Conservation (phyloP, 2,329 filamentous ascomycete genomes). For the Penicillium thymicola region DNA sequence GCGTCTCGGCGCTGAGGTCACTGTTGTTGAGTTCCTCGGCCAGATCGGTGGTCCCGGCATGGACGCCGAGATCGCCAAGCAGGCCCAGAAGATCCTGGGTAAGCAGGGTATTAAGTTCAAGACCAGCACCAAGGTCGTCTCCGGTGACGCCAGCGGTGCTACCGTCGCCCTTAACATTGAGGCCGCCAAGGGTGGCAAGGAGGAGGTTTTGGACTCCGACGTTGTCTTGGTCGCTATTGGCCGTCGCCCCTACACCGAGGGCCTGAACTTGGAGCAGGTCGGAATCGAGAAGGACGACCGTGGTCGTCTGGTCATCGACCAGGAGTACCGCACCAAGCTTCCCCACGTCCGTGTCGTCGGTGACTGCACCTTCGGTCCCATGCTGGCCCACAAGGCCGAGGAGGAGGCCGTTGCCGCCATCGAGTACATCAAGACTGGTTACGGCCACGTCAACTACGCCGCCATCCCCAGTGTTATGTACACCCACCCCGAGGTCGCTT, state of each 20-base stretch:
- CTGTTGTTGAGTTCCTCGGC: constrained; percentile 91
- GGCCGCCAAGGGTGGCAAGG: constrained; percentile 92
- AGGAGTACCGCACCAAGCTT: constrained; percentile 96
- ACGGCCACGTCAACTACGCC: constrained; percentile 98
- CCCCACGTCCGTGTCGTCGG: constrained; percentile 96
- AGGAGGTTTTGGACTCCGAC: constrained; percentile 86
- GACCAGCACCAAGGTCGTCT: constrained; percentile 89
- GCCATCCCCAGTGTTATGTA: constrained; percentile 99
- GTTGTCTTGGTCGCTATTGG: constrained; percentile 96
- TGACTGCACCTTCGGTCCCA: constrained; percentile 94
- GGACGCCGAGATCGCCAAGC: constrained; percentile 90
- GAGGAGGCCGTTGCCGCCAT: constrained; percentile 93
- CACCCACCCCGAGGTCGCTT: constrained; percentile 96
- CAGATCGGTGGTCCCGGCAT: constrained; percentile 98
- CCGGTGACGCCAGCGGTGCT: constrained; percentile 75
- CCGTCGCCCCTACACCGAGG: constrained; percentile 87
- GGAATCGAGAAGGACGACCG: constrained; percentile 73
- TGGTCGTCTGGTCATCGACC: constrained; percentile 93
- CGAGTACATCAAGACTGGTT: constrained; percentile 96
- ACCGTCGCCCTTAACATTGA: constrained; percentile 81
- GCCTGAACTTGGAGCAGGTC: constrained; percentile 89
- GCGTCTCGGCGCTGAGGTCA: constrained; percentile 87
- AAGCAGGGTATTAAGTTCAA: constrained; percentile 99
- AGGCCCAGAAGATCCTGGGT: constrained; percentile 83
- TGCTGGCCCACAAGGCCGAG: constrained; percentile 99